phyloP scores from a whole-genome alignment of 2,329 filamentous ascomycete genomes.

The Neopestalotiopsis clavispora region DNA sequence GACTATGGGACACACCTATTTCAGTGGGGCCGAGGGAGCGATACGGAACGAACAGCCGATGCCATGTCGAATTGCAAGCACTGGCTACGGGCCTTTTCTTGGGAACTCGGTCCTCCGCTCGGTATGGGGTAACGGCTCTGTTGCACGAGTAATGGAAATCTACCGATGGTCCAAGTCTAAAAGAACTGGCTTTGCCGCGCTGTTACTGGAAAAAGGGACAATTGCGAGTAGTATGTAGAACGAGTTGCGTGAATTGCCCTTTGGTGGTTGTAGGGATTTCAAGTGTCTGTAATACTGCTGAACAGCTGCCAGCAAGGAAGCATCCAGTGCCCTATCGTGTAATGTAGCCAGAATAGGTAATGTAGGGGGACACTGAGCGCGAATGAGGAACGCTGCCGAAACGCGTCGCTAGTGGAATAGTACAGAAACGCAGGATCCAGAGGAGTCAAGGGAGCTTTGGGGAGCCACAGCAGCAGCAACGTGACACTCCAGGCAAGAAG shows the following conservation, averaged over 20 bases:
- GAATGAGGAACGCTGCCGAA: neutral
- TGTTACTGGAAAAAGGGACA: neutral
- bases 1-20: neutral
- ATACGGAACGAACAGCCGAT: conserved; percentile 12
- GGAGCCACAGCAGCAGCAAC: neutral
- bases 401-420: neutral
- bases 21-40: conserved; percentile 12
- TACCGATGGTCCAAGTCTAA: neutral
- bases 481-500: neutral
- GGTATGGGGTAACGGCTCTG: conserved; percentile 5
- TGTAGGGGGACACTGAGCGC: neutral
- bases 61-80: neutral
- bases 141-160: conserved; percentile 9
- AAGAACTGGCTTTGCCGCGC: neutral
- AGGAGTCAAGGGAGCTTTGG: neutral
- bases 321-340: too few relatives aligned
- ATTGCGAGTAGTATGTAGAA: neutral
- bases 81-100: conserved; percentile 3
- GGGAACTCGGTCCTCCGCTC: conserved; percentile 1
- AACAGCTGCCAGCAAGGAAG: too few relatives aligned
- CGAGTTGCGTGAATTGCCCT: neutral
- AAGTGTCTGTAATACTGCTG: too few relatives aligned
- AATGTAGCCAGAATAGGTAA: too few relatives aligned
- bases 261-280: neutral
- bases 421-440: neutral